Conservation (phyloP, 1,284 basidiomycete species). For the Mycosarcoma mackinlayi region DNA sequence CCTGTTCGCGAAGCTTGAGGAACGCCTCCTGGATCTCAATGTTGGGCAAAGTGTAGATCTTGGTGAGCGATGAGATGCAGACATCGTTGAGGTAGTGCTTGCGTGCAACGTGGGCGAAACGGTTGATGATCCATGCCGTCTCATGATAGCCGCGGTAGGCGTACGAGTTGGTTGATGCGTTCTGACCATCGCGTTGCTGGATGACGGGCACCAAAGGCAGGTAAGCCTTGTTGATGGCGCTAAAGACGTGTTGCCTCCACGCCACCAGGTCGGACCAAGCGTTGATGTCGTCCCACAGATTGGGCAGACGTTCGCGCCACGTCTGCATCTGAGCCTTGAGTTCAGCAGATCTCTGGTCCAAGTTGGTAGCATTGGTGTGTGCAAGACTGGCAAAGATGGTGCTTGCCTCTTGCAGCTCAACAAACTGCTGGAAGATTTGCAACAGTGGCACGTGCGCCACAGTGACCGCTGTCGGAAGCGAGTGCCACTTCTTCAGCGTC, state of each 20-base stretch:
- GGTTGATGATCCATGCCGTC: constrained; percentile 99
- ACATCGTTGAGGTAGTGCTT: constrained; percentile 97
- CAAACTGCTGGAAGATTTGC: constrained; percentile 98
- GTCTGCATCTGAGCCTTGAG: constrained; percentile 78
- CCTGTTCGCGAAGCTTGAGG: constrained; percentile 97
- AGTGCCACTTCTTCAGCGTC: constrained; percentile 94
- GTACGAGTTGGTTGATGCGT: constrained; percentile 75
- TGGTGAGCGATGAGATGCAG: constrained; percentile 92
- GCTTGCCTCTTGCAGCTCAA: constrained; percentile 91
- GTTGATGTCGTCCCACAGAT: constrained; percentile 96
- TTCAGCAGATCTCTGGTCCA: constrained; percentile 94
- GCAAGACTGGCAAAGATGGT: constrained; percentile 85
- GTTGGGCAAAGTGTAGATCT: constrained; percentile 98
- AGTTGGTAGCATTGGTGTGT: constrained; percentile 85
- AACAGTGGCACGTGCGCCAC: constrained; percentile 92
- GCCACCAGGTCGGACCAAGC: constrained; percentile 98
- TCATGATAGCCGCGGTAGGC: constrained; percentile 99
- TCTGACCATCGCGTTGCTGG: constrained; percentile 72
- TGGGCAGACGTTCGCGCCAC: constrained; percentile 96
- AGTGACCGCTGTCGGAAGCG: constrained; percentile 85
- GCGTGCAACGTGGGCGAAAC: constrained; percentile 98
- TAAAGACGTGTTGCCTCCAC: constrained; percentile 90
- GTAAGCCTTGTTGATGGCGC: constrained; percentile 96
- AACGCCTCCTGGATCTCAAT: constrained; percentile 99
- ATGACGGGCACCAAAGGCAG: constrained; percentile 77